phyloP scores from a whole-genome alignment of 139 green algal species.

The Picochlorum sp. region DNA sequence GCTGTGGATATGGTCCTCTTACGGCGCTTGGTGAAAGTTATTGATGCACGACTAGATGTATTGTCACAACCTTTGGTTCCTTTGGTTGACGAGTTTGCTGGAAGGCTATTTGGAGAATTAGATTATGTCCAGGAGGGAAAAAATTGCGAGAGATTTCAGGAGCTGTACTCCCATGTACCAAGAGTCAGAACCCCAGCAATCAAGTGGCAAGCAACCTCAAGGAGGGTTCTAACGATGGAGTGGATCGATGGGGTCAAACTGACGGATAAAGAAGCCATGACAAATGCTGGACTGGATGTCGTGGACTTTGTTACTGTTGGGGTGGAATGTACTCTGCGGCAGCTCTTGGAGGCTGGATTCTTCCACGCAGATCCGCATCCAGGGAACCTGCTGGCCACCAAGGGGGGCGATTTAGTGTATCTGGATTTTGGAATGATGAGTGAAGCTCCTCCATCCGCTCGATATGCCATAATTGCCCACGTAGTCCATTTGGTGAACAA shows the following conservation, averaged over 20 bases:
- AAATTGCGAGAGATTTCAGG: conserved; percentile 79
- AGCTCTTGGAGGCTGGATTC: conserved; percentile 74
- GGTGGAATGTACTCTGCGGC: conserved; percentile 88
- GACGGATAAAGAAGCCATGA: conserved; percentile 64
- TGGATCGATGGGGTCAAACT: conserved; percentile 97
- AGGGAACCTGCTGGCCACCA: conserved; percentile 88
- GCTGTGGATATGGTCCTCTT: conserved; percentile 86
- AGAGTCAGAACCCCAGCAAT: conserved; percentile 68
- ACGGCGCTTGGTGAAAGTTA: conserved; percentile 53
- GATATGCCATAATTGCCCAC: conserved; percentile 87
- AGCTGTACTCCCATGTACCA: conserved; percentile 59
- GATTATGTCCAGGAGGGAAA: conserved; percentile 86
- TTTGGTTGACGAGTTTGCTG: conserved; percentile 94
- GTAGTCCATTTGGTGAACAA: conserved; percentile 96
- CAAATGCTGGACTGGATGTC: conserved; percentile 61
- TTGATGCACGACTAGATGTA: conserved; percentile 57
- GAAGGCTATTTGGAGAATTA: conserved; percentile 88
- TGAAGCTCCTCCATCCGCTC: conserved; percentile 47
- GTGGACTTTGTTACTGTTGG: conserved; percentile 90
- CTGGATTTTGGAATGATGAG: conserved; percentile 94
- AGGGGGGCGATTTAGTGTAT: conserved; percentile 78
- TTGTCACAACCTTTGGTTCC: conserved; percentile 73
- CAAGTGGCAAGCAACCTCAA: conserved; percentile 52
- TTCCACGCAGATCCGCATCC: conserved; percentile 80
- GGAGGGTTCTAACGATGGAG: conserved; percentile 87